Base-by-base conservation (phyloP, 805 yeast genomes). In the Tetrapisispora fleetii region DNA sequence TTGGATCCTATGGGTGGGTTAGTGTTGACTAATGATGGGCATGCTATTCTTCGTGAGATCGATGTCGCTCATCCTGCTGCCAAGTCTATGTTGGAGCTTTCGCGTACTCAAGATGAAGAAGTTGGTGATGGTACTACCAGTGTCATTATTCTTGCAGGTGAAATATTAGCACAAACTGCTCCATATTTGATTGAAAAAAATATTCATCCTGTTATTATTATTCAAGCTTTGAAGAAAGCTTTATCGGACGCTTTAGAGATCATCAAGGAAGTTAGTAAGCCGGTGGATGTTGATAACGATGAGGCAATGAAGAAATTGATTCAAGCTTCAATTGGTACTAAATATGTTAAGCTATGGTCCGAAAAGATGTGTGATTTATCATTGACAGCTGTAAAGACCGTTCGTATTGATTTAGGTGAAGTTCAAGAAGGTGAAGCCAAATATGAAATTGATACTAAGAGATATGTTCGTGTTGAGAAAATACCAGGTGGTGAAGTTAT, bases 11-110 rank as follows among this genome's bases (percentile, higher is more conserved):
- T 72, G 76, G 91, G 93, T 32, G 99, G 99, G 32, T 85, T 93
- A 56, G 97, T 91, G 16, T 75, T 93, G 54, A 93, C 99, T 49
- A 93, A 93, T 69, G 99, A 93, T 67, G 99, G 99, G 14, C 99
- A 93, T 69, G 99, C 99, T 17, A 93, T 93, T 57, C 74, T 93
- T 58, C 80, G 99, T 63, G 99, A 93, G 66, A 93, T 93, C 57
- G 98, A 91, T 64, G 95, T 85, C 49, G 89, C 96, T 4, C 99
- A 93, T 66, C 99, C 99, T 11, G 99, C 99, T 4, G 99, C 99
- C 43, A 93, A 93, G 70, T 85, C 95, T 32, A 93, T 93, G 98
- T 85, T 93, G 63, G 99, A 93, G 70, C 78, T 93, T 56, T 81
- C 93, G 60, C 80, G 99, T 71, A 90, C 99, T 7, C 97, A 91